Conservation (phyloP, 768 basidiomycete species). For the Tulasnella sp. region DNA sequence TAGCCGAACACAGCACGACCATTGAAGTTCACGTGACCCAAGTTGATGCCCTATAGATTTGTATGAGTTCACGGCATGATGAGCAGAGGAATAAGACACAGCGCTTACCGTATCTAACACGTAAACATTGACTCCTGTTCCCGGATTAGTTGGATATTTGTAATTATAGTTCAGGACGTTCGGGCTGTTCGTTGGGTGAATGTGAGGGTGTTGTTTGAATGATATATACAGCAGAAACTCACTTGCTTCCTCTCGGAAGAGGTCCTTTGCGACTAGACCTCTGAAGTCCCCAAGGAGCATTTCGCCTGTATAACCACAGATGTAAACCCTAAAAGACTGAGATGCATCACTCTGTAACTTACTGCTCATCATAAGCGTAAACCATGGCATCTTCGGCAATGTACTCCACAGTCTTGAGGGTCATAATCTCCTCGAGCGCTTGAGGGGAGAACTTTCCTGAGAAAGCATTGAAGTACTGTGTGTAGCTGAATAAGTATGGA, state of each 20-base stretch:
- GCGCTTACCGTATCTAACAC: slow-evolving; percentile 32
- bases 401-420: slow-evolving; percentile 13
- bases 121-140: slow-evolving; percentile 32
- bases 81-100: too few species aligned
- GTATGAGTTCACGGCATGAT: too few species aligned
- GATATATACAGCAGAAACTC: too few species aligned
- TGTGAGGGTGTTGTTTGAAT: too few species aligned
- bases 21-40: slow-evolving; percentile 26
- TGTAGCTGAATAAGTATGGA: too few species aligned
- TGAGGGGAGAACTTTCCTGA: slow-evolving; percentile 1
- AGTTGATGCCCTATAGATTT: slow-evolving; percentile 24
- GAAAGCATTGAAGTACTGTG: slow-evolving; percentile 14
- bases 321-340: background rate
- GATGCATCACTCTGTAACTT: background rate
- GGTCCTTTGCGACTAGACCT: background rate
- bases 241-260: background rate
- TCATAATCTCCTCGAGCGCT: background rate
- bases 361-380: background rate
- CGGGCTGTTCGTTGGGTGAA: too few species aligned
- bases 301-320: background rate
- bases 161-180: background rate
- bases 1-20: slow-evolving; percentile 37
- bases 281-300: slow-evolving; percentile 4
- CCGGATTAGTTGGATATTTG: slow-evolving; percentile 19
- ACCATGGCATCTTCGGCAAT: slow-evolving; percentile 10